Evolutionary conservation across 2,329 filamentous ascomycete genomes (phyloP), one percentile per base, ranked within the genome.

Genomic region (Monosporascus cannonballus): DNA sequence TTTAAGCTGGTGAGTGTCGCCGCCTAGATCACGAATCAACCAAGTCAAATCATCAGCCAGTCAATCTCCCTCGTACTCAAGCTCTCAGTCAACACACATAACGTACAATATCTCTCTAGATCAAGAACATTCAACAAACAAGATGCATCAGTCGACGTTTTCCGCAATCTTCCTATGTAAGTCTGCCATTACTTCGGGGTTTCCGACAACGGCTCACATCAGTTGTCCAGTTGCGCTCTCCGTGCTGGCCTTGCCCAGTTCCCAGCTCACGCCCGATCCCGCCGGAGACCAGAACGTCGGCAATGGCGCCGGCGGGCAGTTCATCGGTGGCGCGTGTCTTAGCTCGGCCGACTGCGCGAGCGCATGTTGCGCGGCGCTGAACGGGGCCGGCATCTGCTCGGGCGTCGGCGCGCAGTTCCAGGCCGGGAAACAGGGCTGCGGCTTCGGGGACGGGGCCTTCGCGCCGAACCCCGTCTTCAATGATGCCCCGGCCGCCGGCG

Each of bases 351-450:
- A 67, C 60, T 67, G 65, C 60, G 62, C 55, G 1, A 64, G 59
- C 2, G 54, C 58, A 0, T 67, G 65, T 59, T 67, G 65, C 56
- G 65, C 65, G 5, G 57, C 50, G n/a, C 52, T 63, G n/a, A 56
- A 56, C 11, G 58, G 58, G 42, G 55, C 57, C 48, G 63, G 61
- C 3, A 30, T 65, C 9, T 65, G 63, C 59, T 65, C 63, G 8
- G 63, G 62, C 11, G 34, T 61, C 25, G 57, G 54, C 30, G 63
- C 62, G 1, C 51, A 58, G 51, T 54, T 47, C 55, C 58, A 64
- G 44, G 56, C 58, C n/a, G 65, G 65, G n/a, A 66, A 66, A 60
- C 51, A 54, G 0, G 65, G 65, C 22, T 67, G 64, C 52, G 62
- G 64, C 7, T 67, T 66, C 53, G 61, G 54, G 11, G 55, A 47